Evolutionary conservation across 371 early-diverging fungal species (phyloP), one percentile per base, ranked within the genome.

Genomic region (Funneliformis caledonium): DNA sequence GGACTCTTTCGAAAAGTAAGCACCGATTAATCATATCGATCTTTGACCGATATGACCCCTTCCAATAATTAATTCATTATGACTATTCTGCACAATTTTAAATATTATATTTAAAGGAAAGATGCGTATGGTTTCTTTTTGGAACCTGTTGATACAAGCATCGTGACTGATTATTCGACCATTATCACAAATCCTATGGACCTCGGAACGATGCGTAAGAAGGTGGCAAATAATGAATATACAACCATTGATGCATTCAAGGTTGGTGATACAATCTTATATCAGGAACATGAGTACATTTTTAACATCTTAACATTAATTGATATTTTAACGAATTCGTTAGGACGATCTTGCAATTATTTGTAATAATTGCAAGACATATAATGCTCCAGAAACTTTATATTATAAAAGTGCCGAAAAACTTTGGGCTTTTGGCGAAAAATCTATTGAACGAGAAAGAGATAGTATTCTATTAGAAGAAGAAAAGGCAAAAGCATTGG

Each of bases 121-220:
- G 80, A 93, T 83, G 86, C 86, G 0, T 94, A 95, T 84, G 93
- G 94, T 0, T 90, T 95, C 72, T 96, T 96, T 81, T 81, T 93
- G 19, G 91, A 93, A 48, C 96, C 96, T 33, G 97, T 96, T n/a
- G 93, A 96, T 83, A 89, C 91, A 16, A 83, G 26, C 19, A 70
- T 91, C 10, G 95, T 96, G 9, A 88, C 92, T 2, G 96, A 95
- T 81, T 96, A 96, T 83, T 80, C 92, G 31, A 85, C 88, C 5
- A 88, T 96, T 6, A 93, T 93, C 75, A 90, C 89, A 69, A 83
- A 86, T 2, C 94, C 94, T 0, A 93, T 93, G 94, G 94, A 93
- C 70, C 88, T 93, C 60, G 86, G 87, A 0, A 93, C 93, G 0
- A 92, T 93, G 90, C 84, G 89, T 14, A 83, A 85, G 22, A 93